Conservation (phyloP, 306 rosid genomes). For the Castanopsis chinensis region DNA sequence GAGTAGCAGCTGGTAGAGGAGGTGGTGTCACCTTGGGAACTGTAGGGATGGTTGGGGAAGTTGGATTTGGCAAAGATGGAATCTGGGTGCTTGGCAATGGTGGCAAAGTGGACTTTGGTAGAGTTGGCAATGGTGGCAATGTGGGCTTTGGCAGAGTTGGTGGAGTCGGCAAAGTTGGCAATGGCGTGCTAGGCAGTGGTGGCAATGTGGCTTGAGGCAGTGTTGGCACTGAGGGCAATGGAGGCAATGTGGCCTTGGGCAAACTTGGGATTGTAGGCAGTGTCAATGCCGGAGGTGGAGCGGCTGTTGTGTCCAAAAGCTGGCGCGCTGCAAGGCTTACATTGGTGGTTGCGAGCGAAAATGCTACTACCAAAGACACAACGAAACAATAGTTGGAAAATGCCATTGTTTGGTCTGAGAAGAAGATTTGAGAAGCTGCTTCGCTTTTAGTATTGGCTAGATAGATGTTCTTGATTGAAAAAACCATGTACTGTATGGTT, state of each 20-base stretch:
- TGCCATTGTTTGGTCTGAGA: background rate
- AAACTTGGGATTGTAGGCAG: conserved; percentile 17
- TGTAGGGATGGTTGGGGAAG: background rate
- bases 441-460: background rate
- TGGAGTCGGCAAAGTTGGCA: conserved; percentile 18
- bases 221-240: conserved; percentile 5
- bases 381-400: background rate
- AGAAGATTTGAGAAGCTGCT: background rate
- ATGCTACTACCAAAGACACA: background rate
- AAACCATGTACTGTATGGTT: background rate
- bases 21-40: too few species aligned
- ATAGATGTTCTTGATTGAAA: background rate
- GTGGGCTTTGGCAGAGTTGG: background rate
- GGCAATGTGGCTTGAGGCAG: conserved; percentile 6
- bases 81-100: conserved; percentile 13
- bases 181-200: conserved; percentile 15
- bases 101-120: background rate
- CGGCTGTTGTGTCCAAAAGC: conserved; percentile 27
- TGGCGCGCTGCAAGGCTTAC: conserved; percentile 27
- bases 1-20: too few species aligned
- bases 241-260: conserved; percentile 15
- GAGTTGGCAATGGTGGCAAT: conserved; percentile 21
- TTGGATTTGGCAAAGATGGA: conserved; percentile 18
- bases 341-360: conserved; percentile 21
- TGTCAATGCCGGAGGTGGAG: conserved; percentile 26